Percentiles rank a stretch among this genome's conserved stretches.
Evolutionary conservation across 495 filamentous ascomycete species (phyloP).

Genomic region (Penicillium subrubescens): DNA sequence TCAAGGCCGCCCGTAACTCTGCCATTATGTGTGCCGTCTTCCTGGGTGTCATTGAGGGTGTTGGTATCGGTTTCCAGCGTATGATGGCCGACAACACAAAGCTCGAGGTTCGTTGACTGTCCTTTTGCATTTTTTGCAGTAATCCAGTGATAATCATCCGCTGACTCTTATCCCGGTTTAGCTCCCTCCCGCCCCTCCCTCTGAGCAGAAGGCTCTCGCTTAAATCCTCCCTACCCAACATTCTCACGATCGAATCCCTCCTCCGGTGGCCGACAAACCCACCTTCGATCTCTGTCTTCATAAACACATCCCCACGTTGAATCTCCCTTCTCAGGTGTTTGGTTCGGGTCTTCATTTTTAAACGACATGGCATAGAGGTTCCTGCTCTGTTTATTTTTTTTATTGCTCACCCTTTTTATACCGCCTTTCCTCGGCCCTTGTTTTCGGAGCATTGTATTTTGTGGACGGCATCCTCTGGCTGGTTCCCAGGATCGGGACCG

Average conservation of each 20-base stretch:
- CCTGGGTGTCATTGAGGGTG: conserved; percentile 94
- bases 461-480: conserved; percentile 32
- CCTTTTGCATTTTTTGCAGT: background rate
- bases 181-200: conserved; percentile 48
- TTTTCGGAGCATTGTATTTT: conserved; percentile 37
- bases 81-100: conserved; percentile 93
- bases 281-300: conserved; percentile 30
- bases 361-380: conserved; percentile 49
- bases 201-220: conserved; percentile 45
- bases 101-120: conserved; percentile 63
- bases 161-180: conserved; percentile 14
- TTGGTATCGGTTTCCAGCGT: conserved; percentile 94
- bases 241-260: conserved; percentile 16
- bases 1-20: conserved; percentile 85
- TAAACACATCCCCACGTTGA: conserved; percentile 37
- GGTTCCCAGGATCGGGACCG: conserved; percentile 17
- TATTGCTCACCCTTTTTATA: conserved; percentile 32
- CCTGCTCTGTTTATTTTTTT: conserved; percentile 29
- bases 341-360: conserved; percentile 40
- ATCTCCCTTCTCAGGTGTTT: conserved; percentile 53
- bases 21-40: conserved; percentile 95
- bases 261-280: conserved; percentile 14
- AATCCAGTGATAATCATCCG: background rate
- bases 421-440: conserved; percentile 20
- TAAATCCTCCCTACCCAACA: conserved; percentile 28